Evolutionary conservation across 2,329 filamentous ascomycete genomes (phyloP), one percentile per base, ranked within the genome.

Genomic region (Xylariaceae sp.): DNA sequence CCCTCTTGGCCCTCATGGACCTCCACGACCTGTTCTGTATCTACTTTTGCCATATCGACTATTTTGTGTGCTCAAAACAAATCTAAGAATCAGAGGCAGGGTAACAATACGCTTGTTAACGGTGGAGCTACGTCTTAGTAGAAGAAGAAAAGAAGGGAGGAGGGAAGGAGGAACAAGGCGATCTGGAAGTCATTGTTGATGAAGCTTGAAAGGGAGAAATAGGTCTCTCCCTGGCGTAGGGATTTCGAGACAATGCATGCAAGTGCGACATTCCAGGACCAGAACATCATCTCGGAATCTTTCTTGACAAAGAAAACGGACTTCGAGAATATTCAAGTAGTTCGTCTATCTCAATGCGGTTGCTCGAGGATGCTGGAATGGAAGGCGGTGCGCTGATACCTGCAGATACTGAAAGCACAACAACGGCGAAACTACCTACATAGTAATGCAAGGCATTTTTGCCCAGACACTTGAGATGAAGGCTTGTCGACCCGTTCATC

Each of bases 1-100:
- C 74, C 73, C 40, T 57, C 61, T 63, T 73, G 70, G 3, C 48
- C 50, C 32, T 67, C 63, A 32, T 71, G 65, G 14, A 63, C 62
- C 53, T 68, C 65, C 29, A 54, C 58, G 19, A 63, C 40, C 9
- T 57, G 20, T 46, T 52, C 41, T 41, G 54, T 20, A 41, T 41
- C 29, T 20, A 53, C 43, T 52, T 52, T 43, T 14, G 52, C 43
- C 45, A 64, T 65, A 20, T 56, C 48, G 43, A 48, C 46, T 23
- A 32, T 18, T 49, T 48, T 50, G n/a, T 14, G 52, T 44, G n/a
- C 44, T 52, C 41, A 23, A 43, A 23, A 14, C 40, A 48, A 41
- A 43, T 40, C 23, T 37, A 9, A 44, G 48, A 42, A 41, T 40
- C 26, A 23, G 40, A n/a, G 32, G 20, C 40, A 46, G n/a, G 18